Conservation (phyloP, 1,284 basidiomycete species). For the Melanopsichium pennsylvanicum region DNA sequence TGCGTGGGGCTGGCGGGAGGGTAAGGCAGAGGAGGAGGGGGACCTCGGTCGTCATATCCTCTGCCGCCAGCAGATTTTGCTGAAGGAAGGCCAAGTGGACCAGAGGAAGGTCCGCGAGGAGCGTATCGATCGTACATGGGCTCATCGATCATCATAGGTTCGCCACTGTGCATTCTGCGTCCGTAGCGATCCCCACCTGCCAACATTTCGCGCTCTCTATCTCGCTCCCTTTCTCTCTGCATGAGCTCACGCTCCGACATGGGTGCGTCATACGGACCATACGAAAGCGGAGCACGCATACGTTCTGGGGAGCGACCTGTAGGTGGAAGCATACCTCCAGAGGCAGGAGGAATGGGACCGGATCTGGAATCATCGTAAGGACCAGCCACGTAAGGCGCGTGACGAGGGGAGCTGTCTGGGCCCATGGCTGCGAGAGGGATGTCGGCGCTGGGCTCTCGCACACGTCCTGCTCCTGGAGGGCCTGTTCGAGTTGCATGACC, state of each 20-base stretch:
- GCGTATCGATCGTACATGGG: slow-evolving; percentile 40
- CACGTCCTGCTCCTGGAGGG: slow-evolving; percentile 9
- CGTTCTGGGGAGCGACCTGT: slow-evolving; percentile 42
- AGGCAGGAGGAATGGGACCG: slow-evolving; percentile 22
- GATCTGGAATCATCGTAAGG: slow-evolving; percentile 39
- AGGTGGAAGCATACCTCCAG: slow-evolving; percentile 32
- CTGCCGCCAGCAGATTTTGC: slow-evolving; percentile 24
- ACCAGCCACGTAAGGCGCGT: slow-evolving; percentile 24
- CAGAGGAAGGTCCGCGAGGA: slow-evolving; percentile 37
- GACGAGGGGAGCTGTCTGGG: slow-evolving; percentile 31
- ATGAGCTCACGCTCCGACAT: slow-evolving; percentile 36
- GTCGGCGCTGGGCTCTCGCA: slow-evolving; percentile 38
- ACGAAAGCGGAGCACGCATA: slow-evolving; percentile 32
- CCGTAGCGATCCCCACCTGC: slow-evolving; percentile 40
- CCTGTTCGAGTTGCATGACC: slow-evolving; percentile 13
- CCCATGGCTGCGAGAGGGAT: slow-evolving; percentile 25
- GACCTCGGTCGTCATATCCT: slow-evolving; percentile 36
- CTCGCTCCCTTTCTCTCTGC: slow-evolving; percentile 31
- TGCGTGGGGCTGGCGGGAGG: slow-evolving; percentile 40
- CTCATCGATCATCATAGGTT: slow-evolving; percentile 39
- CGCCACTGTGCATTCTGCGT: slow-evolving; percentile 32
- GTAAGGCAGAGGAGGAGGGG: slow-evolving; percentile 36
- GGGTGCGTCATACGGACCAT: slow-evolving; percentile 27
- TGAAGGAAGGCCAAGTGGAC: slow-evolving; percentile 22
- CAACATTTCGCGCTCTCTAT: slow-evolving; percentile 42